Evolutionary conservation across 768 basidiomycete species (phyloP).

Genomic region (Leccinum broughii): DNA sequence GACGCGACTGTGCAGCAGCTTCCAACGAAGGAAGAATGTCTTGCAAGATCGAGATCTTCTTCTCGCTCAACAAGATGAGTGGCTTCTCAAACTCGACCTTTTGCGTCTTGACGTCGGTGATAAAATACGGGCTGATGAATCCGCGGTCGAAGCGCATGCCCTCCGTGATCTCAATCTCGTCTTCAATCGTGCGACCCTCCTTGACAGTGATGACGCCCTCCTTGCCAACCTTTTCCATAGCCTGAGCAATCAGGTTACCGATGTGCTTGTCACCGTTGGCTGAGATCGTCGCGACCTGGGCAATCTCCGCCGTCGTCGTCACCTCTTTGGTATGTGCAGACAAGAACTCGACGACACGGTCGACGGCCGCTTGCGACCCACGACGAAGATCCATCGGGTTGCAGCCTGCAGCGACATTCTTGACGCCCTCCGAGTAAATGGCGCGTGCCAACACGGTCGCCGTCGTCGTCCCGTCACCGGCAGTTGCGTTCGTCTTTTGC

Average conservation of each 20-base stretch:
- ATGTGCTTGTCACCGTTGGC: constrained; percentile 83
- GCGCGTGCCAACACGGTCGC: constrained; percentile 96
- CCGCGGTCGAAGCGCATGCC: constrained; percentile 99
- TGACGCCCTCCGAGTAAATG: constrained; percentile 98
- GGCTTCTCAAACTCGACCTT: constrained; percentile 98
- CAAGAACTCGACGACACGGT: constrained; percentile 91
- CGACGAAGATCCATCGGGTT: constrained; percentile 99
- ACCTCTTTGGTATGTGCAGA: constrained; percentile 87
- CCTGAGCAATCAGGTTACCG: constrained; percentile 93
- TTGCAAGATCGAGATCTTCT: constrained; percentile 94
- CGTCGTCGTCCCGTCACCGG: constrained; percentile 97
- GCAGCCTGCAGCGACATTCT: constrained; percentile 98
- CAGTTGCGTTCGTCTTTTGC: constrained; percentile 94
- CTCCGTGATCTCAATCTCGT: constrained; percentile 99
- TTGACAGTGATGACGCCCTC: constrained; percentile 99
- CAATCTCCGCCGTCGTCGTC: constrained; percentile 97
- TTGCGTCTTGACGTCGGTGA: constrained; percentile 96
- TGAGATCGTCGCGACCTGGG: constrained; percentile 97
- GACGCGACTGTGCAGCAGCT: constrained; percentile 73
- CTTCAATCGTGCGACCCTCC: constrained; percentile 96
- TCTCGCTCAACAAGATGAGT: constrained; percentile 88
- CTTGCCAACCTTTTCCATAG: constrained; percentile 99
- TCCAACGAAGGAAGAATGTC: constrained; percentile 95
- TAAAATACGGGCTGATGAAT: constrained; percentile 96
- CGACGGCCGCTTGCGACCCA: constrained; percentile 96